Base-by-base conservation (phyloP, 805 yeast species). In the Saccharomycopsis fermentans region DNA sequence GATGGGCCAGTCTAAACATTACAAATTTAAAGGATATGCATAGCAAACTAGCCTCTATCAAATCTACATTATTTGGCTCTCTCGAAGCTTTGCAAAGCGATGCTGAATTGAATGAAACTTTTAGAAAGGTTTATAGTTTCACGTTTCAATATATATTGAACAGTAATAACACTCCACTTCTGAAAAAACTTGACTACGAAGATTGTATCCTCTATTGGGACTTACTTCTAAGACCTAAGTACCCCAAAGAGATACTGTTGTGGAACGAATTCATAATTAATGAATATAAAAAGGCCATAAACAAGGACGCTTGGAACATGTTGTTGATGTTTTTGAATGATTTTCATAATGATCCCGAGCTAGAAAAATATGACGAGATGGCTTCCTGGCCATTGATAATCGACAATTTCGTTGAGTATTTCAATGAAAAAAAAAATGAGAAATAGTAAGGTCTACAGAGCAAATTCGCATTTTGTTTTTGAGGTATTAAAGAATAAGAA, bases 371-470 rank as follows among this genome's bases (percentile, higher is more conserved):
- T 69, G 91, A 86, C 65, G 94, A 86, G 63, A 79, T 80, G 64
- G 90, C 86, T 26, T 87, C 97, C 0, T 92, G 98, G 98, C 99
- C 98, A 4, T 81, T 87, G 57, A 73, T 89, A 17, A 81, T 92
- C 63, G 99, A 92, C 69, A 89, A 83, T 59, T 92, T 81, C 67
- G 86, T 89, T 24, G 95, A 86, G 63, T 76, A 76, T 65, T 73
- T 72, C 53, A 64, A 66, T 37, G 71, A 32, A 35, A 60, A 55
- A 27, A 29, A 55, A 4, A 54, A 54, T 6, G 24, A 4, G 21
- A 12, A 21, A 14, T 39, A n/a, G 19, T 17, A 26, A 39, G 19
- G 12, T 39, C 47, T 39, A 17, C 47, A 39, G 3, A 29, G 32
- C 32, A 27, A 27, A 27, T 27, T 27, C 8, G 32, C 32, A 8